Evolutionary conservation across 352 stramenopile genomes (phyloP).

Genomic region (Phytophthora europaea): DNA sequence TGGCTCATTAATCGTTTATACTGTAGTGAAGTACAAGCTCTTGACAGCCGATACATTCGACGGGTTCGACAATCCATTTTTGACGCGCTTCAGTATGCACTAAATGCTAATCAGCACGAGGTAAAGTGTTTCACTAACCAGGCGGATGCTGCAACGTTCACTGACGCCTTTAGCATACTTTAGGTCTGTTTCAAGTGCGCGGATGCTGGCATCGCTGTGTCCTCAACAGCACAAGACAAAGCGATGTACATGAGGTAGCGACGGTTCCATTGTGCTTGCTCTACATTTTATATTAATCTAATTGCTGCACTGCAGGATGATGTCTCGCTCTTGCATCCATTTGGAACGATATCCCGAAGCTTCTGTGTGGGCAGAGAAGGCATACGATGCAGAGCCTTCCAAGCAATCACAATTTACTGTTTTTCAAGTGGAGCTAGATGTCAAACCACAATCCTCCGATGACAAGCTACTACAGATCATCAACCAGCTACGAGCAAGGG

Average conservation of each 20-base stretch:
- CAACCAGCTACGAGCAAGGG: conserved; percentile 46
- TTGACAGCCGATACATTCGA: conserved; percentile 16
- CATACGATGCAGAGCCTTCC: conserved; percentile 53
- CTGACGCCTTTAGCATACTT: not conserved
- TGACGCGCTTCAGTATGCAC: conserved; percentile 51
- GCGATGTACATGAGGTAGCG: conserved; percentile 69
- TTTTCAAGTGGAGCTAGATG: conserved; percentile 55
- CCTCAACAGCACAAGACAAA: conserved; percentile 41
- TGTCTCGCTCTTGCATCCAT: conserved; percentile 52
- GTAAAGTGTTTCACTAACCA: conserved; percentile 23
- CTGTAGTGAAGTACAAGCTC: conserved; percentile 19
- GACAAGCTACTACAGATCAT: conserved; percentile 36
- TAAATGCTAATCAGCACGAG: conserved; percentile 52
- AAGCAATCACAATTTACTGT: conserved; percentile 72
- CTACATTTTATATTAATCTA: conserved; percentile 3
- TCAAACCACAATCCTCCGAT: conserved; percentile 18
- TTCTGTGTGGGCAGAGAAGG: conserved; percentile 55
- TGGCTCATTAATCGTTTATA: conserved; percentile 11
- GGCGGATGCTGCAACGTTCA: not conserved
- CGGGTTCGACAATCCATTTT: conserved; percentile 55
- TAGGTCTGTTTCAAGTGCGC: conserved; percentile 69
- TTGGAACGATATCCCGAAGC: conserved; percentile 44
- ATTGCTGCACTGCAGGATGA: conserved; percentile 26
- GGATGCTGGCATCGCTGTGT: conserved; percentile 34
- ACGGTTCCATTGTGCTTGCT: not conserved